phyloP scores from a whole-genome alignment of 495 filamentous ascomycete genomes.

The Penicillium coprophilum region DNA sequence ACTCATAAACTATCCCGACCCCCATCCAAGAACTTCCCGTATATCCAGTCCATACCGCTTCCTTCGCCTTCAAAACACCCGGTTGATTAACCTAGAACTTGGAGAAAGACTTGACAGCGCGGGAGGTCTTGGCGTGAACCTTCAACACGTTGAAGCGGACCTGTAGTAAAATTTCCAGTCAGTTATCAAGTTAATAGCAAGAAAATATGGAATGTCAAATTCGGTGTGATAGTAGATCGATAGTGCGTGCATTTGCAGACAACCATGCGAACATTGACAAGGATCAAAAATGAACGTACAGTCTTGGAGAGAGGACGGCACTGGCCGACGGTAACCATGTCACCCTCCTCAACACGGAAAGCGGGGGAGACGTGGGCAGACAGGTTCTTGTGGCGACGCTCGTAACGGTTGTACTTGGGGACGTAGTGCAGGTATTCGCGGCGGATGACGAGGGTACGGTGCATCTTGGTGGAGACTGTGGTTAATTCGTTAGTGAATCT shows the following conservation, averaged over 20 bases:
- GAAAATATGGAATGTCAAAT: not conserved
- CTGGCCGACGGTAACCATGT: constrained; percentile 98
- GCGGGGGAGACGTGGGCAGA: constrained; percentile 97
- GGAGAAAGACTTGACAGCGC: constrained; percentile 94
- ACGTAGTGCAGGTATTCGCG: constrained; percentile 99
- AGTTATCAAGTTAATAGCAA: constrained; percentile 16
- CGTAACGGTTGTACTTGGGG: constrained; percentile 98
- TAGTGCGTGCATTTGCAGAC: not conserved
- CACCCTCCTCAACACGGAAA: constrained; percentile 99
- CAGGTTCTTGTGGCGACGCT: constrained; percentile 99
- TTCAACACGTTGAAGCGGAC: constrained; percentile 99
- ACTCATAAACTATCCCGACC: constrained; percentile 52
- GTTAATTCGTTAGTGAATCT: not conserved
- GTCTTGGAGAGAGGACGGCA: constrained; percentile 99
- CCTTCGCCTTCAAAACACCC: constrained; percentile 46
- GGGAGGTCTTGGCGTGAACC: constrained; percentile 58
- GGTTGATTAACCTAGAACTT: constrained; percentile 75
- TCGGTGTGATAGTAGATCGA: not conserved
- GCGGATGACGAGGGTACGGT: constrained; percentile 98
- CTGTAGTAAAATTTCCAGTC: constrained; percentile 45
- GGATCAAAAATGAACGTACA: constrained; percentile 56
- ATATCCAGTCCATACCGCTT: constrained; percentile 48
- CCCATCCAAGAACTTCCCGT: constrained; percentile 41
- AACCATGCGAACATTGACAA: not conserved
- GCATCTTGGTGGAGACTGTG: constrained; percentile 95